Evolutionary conservation across 106 monocot species (phyloP).

Genomic region (Narthecium ossifragum): DNA sequence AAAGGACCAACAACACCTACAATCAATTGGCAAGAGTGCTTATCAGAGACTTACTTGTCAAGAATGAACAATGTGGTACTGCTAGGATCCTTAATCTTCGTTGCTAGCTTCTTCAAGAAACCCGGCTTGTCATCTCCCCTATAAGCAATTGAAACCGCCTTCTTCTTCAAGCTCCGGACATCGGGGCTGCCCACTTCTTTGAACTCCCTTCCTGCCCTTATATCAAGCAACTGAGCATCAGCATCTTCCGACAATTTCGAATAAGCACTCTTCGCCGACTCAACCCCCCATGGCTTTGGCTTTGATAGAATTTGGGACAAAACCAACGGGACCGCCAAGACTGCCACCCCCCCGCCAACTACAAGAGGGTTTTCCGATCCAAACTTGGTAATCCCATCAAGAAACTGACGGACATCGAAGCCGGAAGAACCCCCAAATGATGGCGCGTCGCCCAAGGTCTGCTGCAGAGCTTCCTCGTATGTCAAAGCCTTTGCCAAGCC

Average conservation of each 20-base stretch:
- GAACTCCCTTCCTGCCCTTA: conserved; percentile 68
- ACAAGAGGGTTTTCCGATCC: conserved; percentile 58
- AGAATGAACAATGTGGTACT: conserved; percentile 81
- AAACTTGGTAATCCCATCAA: conserved; percentile 57
- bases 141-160: conserved; percentile 59
- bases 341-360: conserved; percentile 53
- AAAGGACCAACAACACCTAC: too few relatives aligned
- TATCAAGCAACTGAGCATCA: conserved; percentile 76
- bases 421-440: conserved; percentile 6
- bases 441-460: neutral
- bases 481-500: conserved; percentile 47
- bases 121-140: conserved; percentile 62
- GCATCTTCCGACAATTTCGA: conserved; percentile 55
- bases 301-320: conserved; percentile 38
- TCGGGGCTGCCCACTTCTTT: conserved; percentile 75
- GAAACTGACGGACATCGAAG: conserved; percentile 21
- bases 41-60: conserved; percentile 81
- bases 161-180: conserved; percentile 64
- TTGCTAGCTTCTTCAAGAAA: conserved; percentile 78
- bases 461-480: conserved; percentile 66
- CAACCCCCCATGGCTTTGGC: conserved; percentile 57
- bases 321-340: conserved; percentile 49
- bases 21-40: too few relatives aligned
- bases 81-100: conserved; percentile 84
- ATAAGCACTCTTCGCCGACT: conserved; percentile 63